Evolutionary conservation across 73 alveolate species (phyloP).

Genomic region (Blepharisma japonicum): DNA sequence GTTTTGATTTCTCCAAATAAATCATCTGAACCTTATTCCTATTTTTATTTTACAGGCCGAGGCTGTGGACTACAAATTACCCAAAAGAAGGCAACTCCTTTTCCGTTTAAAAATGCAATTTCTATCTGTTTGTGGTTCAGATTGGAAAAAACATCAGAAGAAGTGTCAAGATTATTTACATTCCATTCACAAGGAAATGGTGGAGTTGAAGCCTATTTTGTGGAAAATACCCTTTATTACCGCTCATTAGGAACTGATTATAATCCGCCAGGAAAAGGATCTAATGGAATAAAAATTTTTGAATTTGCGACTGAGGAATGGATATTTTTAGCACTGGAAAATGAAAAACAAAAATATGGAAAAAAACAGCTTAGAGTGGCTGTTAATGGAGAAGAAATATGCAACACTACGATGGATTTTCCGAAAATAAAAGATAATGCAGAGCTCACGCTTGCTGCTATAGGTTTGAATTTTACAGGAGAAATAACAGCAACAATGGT

Average conservation of each 20-base stretch:
- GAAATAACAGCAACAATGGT: neutral
- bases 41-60: conserved; percentile 15
- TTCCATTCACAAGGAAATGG: conserved; percentile 4
- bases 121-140: conserved; percentile 5
- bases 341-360: neutral
- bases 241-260: conserved; percentile 17
- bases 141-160: neutral
- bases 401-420: neutral
- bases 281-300: neutral
- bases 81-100: neutral
- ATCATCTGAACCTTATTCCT: conserved; percentile 17
- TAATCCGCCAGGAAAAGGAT: neutral
- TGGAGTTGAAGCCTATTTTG: conserved; percentile 2
- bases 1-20: conserved; percentile 21
- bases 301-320: neutral
- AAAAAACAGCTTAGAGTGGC: conserved; percentile 10
- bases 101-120: conserved; percentile 1
- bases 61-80: conserved; percentile 4
- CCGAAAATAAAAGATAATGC: neutral
- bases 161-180: conserved; percentile 16
- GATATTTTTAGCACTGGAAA: neutral
- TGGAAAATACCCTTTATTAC: neutral
- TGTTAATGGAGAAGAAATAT: conserved; percentile 9
- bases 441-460: neutral
- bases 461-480: conserved; percentile 1